Conservation (phyloP, 2,329 filamentous ascomycete species). For the Zasmidium citrigriseum region DNA sequence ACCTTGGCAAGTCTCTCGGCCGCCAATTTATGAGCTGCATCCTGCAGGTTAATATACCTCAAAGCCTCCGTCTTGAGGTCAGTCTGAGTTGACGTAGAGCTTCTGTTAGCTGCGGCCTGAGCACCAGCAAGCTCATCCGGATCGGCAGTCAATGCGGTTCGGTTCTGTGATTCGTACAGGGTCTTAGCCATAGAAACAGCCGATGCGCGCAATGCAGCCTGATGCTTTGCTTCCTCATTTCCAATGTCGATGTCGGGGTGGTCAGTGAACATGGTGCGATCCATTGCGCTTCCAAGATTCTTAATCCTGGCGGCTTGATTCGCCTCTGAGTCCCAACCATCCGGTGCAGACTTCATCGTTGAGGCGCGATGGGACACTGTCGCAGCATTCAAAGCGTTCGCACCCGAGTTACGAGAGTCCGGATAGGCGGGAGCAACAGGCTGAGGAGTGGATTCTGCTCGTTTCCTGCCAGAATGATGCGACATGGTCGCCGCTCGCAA, state of each 20-base stretch:
- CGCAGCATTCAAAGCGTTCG: slow-evolving; percentile 73
- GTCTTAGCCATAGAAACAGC: slow-evolving; percentile 86
- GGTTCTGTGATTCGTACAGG: slow-evolving; percentile 71
- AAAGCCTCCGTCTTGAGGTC: slow-evolving; percentile 57
- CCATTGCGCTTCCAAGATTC: slow-evolving; percentile 64
- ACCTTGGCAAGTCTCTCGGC: slow-evolving; percentile 81
- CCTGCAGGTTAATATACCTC: slow-evolving; percentile 68
- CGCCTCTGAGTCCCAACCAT: slow-evolving; percentile 48
- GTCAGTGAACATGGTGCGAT: slow-evolving; percentile 76
- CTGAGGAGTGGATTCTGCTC: slow-evolving; percentile 62
- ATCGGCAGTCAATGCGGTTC: slow-evolving; percentile 22
- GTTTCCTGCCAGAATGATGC: slow-evolving; percentile 62
- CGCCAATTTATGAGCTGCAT: slow-evolving; percentile 82
- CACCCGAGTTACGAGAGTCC: slow-evolving; percentile 60
- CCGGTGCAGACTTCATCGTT: slow-evolving; percentile 16
- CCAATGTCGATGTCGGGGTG: slow-evolving; percentile 66
- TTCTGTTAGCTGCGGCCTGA: slow-evolving; percentile 30
- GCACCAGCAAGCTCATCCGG: slow-evolving; percentile 24
- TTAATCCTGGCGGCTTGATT: slow-evolving; percentile 64
- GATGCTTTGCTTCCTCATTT: slow-evolving; percentile 68
- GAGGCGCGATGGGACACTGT: slow-evolving; percentile 63
- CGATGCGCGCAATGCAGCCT: slow-evolving; percentile 75
- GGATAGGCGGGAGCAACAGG: slow-evolving; percentile 51
- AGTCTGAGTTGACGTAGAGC: slow-evolving; percentile 33
- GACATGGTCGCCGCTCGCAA: slow-evolving; percentile 76